A percentile compares a stretch with the other conserved stretches of the same genome.
Evolutionary conservation across 768 basidiomycete species (phyloP).

Genomic region (Amyloporia xantha): DNA sequence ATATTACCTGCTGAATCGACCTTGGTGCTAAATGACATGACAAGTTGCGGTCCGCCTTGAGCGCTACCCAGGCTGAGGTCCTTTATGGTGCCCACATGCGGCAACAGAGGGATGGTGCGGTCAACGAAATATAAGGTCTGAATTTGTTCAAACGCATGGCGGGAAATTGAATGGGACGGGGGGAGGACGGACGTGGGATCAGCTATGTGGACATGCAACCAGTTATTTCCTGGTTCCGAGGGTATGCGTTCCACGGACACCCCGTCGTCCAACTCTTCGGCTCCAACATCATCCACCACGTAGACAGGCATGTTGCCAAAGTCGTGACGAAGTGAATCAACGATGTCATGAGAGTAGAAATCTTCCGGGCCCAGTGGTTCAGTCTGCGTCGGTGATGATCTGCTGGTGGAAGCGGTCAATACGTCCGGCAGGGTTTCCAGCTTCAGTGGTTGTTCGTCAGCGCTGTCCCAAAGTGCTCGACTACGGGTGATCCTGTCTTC

Average conservation of each 20-base stretch:
- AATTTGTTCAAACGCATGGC: conserved; percentile 45
- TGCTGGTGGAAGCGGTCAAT: neutral
- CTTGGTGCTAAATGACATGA: conserved; percentile 77
- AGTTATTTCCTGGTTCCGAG: conserved; percentile 49
- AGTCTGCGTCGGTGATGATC: neutral
- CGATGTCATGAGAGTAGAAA: conserved; percentile 53
- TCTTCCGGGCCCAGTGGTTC: conserved; percentile 52
- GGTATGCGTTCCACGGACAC: conserved; percentile 72
- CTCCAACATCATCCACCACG: conserved; percentile 74
- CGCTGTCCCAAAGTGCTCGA: neutral
- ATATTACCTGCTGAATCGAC: conserved; percentile 58
- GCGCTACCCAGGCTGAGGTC: conserved; percentile 40
- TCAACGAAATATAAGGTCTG: conserved; percentile 62
- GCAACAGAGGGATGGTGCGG: conserved; percentile 67
- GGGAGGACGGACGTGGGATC: conserved; percentile 82
- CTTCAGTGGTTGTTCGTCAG: neutral
- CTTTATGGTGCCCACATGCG: conserved; percentile 46
- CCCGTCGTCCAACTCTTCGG: conserved; percentile 92
- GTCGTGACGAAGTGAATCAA: conserved; percentile 74
- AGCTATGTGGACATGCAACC: conserved; percentile 91
- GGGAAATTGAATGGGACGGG: conserved; percentile 56
- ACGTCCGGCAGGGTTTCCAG: neutral
- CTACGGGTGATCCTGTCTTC: conserved; percentile 38
- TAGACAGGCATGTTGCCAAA: conserved; percentile 78
- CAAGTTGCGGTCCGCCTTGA: conserved; percentile 40